phyloP scores from a whole-genome alignment of 2,329 filamentous ascomycete species.

The Pleurostoma richardsiae region DNA sequence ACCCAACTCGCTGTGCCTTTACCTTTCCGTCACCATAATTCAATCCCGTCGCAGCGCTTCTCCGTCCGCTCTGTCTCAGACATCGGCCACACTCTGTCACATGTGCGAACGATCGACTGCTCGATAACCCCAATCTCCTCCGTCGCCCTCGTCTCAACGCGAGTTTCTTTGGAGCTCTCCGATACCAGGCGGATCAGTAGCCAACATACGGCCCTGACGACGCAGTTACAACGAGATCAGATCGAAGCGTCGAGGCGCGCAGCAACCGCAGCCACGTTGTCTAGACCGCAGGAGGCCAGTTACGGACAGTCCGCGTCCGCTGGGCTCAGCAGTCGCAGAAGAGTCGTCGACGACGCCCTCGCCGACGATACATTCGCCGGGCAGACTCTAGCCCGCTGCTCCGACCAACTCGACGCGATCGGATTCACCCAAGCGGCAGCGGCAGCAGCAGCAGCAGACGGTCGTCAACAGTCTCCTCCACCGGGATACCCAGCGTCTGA shows the following conservation, averaged over 20 bases:
- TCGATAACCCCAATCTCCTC: too few relatives aligned
- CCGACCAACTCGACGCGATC: constrained; percentile 20
- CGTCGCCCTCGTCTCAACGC: too few relatives aligned
- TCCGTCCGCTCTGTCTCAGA: too few relatives aligned
- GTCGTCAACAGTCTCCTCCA: constrained; percentile 43
- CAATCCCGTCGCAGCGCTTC: too few relatives aligned
- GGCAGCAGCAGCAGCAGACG: constrained; percentile 1
- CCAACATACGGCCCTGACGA: too few relatives aligned
- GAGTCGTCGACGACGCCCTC: constrained; percentile 25
- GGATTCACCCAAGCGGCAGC: constrained; percentile 3
- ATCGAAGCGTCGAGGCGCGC: constrained; percentile 8
- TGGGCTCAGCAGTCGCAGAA: constrained; percentile 19
- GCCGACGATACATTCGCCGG: constrained; percentile 13
- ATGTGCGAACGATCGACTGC: too few relatives aligned
- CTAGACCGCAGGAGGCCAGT: constrained; percentile 35
- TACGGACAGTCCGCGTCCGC: constrained; percentile 38
- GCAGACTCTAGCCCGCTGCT: constrained; percentile 15
- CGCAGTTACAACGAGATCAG: not conserved
- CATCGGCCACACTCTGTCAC: too few relatives aligned
- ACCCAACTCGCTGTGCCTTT: too few relatives aligned
- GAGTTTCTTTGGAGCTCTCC: too few relatives aligned
- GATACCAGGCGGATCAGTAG: too few relatives aligned
- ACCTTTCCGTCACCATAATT: too few relatives aligned
- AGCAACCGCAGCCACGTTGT: constrained; percentile 39
- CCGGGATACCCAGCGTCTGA: constrained; percentile 56